Evolutionary conservation across 441 rosid genomes (phyloP).

Genomic region (Arabidopsis lyrata): DNA sequence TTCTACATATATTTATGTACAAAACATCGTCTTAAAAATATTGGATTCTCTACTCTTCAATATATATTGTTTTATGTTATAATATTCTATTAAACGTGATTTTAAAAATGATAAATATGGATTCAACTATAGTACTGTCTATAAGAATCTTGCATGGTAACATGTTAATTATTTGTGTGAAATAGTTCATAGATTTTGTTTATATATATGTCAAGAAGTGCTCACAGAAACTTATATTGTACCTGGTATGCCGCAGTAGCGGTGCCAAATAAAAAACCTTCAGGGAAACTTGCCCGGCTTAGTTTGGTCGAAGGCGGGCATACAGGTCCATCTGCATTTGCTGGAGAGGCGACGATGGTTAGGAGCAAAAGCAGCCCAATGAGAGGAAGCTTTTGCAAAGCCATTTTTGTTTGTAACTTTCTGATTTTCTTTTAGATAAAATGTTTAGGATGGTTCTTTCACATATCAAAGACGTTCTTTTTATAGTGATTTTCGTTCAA

Average conservation of each 20-base stretch:
- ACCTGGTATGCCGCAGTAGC: constrained; percentile 44
- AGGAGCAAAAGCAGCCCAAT: constrained; percentile 36
- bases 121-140: no score
- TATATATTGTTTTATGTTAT: no score
- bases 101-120: no score
- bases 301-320: constrained; percentile 34
- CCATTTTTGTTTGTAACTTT: constrained; percentile 23
- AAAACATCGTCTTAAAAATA: no score
- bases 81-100: no score
- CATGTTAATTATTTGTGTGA: background rate
- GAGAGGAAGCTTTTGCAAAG: constrained; percentile 33
- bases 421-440: background rate
- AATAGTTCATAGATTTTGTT: no score
- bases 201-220: background rate
- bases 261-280: constrained; percentile 43
- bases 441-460: background rate
- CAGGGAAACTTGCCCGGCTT: constrained; percentile 42
- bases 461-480: constrained; percentile 10
- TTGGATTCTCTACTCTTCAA: no score
- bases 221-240: background rate
- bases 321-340: constrained; percentile 35
- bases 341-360: constrained; percentile 15
- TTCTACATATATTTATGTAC: no score
- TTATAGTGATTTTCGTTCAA: constrained; percentile 22
- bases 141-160: background rate